Percentiles rank a stretch among this genome's conserved stretches.
Conservation (phyloP, 768 basidiomycete species). For the Suillus tomentosus region DNA sequence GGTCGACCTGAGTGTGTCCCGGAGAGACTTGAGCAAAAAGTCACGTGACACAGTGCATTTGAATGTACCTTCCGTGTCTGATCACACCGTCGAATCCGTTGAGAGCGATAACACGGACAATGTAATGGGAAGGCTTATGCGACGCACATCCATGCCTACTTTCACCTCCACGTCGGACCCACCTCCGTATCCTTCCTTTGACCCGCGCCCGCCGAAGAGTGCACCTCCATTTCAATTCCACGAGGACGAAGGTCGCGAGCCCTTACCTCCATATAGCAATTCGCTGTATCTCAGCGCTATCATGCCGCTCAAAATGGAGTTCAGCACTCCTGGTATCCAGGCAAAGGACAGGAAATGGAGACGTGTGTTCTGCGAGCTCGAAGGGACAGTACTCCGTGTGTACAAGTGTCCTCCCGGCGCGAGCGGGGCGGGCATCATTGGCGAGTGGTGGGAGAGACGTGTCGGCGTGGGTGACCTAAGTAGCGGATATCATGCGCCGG, state of each 20-base stretch:
- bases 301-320: conserved; percentile 94
- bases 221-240: conserved; percentile 37
- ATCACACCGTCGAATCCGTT: conserved; percentile 17
- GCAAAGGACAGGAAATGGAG: conserved; percentile 93
- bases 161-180: conserved; percentile 60
- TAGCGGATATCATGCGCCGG: conserved; percentile 28
- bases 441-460: conserved; percentile 78
- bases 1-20: conserved; percentile 49
- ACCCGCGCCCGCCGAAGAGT: conserved; percentile 27
- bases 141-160: conserved; percentile 72
- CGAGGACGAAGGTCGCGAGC: conserved; percentile 77
- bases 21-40: conserved; percentile 26
- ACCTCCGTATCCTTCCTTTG: conserved; percentile 66
- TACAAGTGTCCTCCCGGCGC: conserved; percentile 53
- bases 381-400: conserved; percentile 87
- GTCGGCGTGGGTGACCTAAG: conserved; percentile 71
- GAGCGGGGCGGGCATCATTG: conserved; percentile 54
- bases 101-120: conserved; percentile 26
- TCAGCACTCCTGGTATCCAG: conserved; percentile 79
- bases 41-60: conserved; percentile 19
- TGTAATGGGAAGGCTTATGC: conserved; percentile 45
- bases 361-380: conserved; percentile 81
- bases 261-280: conserved; percentile 82
- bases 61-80: conserved; percentile 18
- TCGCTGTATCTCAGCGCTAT: conserved; percentile 75